phyloP scores from a whole-genome alignment of 129 eudicot species.

The sunflower (Helianthus annuus) region HanXRQr2.0-SUNRISE NC_035442.2:153980441-153980940 shows the following conservation, averaged over 20 bases:
- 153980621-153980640: constrained; percentile 16
- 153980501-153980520: constrained; percentile 6
- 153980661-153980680: not conserved
- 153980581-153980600: not conserved
- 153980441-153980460: too few relatives aligned
- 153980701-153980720: too few relatives aligned
- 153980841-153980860: constrained; percentile 9
- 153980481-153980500: not conserved
- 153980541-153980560: constrained; percentile 14
- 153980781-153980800: not conserved
- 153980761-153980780: not conserved
- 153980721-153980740: too few relatives aligned
- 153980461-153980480: not conserved
- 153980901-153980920: not conserved
- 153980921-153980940: constrained; percentile 22
- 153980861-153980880: constrained; percentile 3
- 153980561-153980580: constrained; percentile 10
- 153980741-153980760: too few relatives aligned
- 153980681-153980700: not conserved
- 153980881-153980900: not conserved
- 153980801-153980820: not conserved
- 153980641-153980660: not conserved
- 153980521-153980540: not conserved
- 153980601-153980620: too few relatives aligned
- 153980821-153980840: too few relatives aligned